These are phyloP conservation scores for Fusarium lateritium DNA, from an alignment of 2,329 filamentous ascomycete genomes.

Conservation along the genomic window DNA sequence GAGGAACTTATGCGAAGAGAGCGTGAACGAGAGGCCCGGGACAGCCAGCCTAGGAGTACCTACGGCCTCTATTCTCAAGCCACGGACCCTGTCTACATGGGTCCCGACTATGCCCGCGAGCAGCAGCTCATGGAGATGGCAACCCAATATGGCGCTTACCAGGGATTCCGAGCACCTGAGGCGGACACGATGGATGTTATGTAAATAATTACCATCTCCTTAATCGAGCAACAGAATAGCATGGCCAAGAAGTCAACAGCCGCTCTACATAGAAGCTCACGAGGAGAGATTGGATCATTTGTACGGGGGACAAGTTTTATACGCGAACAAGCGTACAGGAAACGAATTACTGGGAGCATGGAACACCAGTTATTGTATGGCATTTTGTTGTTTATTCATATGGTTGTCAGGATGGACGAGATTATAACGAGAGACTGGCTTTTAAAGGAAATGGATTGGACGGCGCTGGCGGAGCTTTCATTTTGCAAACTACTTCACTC, in stretches of 20 bases:
- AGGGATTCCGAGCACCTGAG: slow-evolving; percentile 62
- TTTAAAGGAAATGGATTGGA: slow-evolving; percentile 25
- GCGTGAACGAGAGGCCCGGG: slow-evolving; percentile 63
- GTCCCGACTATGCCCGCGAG: slow-evolving; percentile 61
- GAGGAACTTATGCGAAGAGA: slow-evolving; percentile 77
- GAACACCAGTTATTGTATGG: slow-evolving; percentile 29
- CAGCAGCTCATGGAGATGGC: slow-evolving; percentile 73
- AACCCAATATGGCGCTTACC: slow-evolving; percentile 76
- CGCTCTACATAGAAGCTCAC: slow-evolving; percentile 24
- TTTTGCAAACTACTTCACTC: slow-evolving; percentile 45
- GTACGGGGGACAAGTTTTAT: slow-evolving; percentile 12
- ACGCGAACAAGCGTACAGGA: slow-evolving; percentile 6
- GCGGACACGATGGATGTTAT: slow-evolving; percentile 65
- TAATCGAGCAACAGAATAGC: slow-evolving; percentile 34
- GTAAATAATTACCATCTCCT: slow-evolving; percentile 48
- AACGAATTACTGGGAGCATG: slow-evolving; percentile 16
- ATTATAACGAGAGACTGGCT: slow-evolving; percentile 29
- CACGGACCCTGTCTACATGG: slow-evolving; percentile 78
- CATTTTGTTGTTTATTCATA: slow-evolving; percentile 31
- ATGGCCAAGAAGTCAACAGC: slow-evolving; percentile 20
- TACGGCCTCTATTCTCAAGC: slow-evolving; percentile 69
- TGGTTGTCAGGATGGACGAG: slow-evolving; percentile 29
- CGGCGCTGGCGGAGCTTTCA: slow-evolving; percentile 40
- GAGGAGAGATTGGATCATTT: slow-evolving; percentile 13
- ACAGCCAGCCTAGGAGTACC: slow-evolving; percentile 56